Evolutionary conservation across 2,329 filamentous ascomycete genomes (phyloP).

Genomic region (Chaetomiaceae sp.): DNA sequence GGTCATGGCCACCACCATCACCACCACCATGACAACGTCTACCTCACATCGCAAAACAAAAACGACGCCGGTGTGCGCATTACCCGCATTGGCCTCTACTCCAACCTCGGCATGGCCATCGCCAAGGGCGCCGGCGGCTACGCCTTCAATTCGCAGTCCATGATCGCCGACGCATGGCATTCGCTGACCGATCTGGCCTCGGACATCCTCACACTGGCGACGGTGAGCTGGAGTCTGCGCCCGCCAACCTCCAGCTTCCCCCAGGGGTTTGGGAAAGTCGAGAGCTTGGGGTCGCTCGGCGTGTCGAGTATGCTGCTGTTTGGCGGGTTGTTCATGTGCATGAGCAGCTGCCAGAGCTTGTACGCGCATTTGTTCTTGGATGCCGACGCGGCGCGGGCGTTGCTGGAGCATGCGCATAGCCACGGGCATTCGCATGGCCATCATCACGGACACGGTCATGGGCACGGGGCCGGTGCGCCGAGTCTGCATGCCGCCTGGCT

Average conservation of each 20-base stretch:
- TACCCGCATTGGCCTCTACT: constrained; percentile 80
- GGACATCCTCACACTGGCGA: constrained; percentile 88
- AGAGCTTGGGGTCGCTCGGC: constrained; percentile 87
- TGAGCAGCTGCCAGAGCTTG: constrained; percentile 66
- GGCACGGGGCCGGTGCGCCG: constrained; percentile 45
- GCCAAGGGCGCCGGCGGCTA: constrained; percentile 91
- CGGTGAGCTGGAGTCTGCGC: constrained; percentile 87
- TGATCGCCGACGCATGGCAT: constrained; percentile 92
- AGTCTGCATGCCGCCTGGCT: constrained; percentile 95
- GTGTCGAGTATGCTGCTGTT: constrained; percentile 87
- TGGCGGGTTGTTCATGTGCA: constrained; percentile 89
- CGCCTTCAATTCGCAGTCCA: constrained; percentile 88
- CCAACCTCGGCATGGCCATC: constrained; percentile 91
- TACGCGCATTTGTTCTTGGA: constrained; percentile 71
- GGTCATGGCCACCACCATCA: constrained; percentile 60
- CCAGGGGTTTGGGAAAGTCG: constrained; percentile 93
- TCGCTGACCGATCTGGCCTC: constrained; percentile 92
- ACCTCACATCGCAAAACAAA: constrained; percentile 76
- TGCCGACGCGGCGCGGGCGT: constrained; percentile 47
- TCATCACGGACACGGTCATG: constrained; percentile 54
- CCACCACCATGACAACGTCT: constrained; percentile 81
- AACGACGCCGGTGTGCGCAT: constrained; percentile 92
- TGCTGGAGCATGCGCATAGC: constrained; percentile 53
- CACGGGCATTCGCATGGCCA: constrained; percentile 61
- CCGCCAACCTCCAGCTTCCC: constrained; percentile 81